phyloP scores from a whole-genome alignment of 768 basidiomycete genomes.

The Lepiota brunneoincarnata region DNA sequence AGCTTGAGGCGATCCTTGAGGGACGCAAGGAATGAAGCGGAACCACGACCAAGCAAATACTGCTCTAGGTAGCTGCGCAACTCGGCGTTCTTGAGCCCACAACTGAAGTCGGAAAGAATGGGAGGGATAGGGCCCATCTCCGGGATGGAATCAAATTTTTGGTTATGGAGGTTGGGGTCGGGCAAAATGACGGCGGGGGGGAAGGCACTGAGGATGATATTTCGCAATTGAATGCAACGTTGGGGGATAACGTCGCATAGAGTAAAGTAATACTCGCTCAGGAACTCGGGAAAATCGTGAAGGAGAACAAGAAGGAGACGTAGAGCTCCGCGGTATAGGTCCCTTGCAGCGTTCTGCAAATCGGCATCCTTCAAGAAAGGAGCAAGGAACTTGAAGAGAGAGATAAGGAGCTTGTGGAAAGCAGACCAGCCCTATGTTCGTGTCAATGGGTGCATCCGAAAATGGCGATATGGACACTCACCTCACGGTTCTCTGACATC shows the following conservation, averaged over 20 bases:
- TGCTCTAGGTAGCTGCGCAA: constrained; percentile 80
- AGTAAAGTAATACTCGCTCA: constrained; percentile 95
- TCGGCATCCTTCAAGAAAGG: constrained; percentile 87
- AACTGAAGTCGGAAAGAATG: constrained; percentile 88
- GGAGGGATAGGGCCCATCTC: constrained; percentile 94
- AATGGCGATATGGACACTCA: constrained; percentile 25
- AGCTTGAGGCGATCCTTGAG: constrained; percentile 75
- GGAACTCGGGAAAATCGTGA: constrained; percentile 98
- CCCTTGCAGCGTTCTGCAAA: constrained; percentile 75
- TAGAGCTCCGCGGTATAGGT: constrained; percentile 87
- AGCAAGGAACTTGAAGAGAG: constrained; percentile 91
- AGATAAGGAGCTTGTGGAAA: constrained; percentile 91
- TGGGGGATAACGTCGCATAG: constrained; percentile 92
- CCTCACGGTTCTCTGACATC: constrained; percentile 84
- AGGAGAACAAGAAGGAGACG: constrained; percentile 91
- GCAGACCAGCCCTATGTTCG: constrained; percentile 80
- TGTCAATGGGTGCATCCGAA: constrained; percentile 6
- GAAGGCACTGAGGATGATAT: constrained; percentile 95
- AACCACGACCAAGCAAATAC: constrained; percentile 75
- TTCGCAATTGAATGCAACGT: constrained; percentile 92
- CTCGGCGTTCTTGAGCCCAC: constrained; percentile 77
- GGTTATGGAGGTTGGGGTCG: constrained; percentile 77
- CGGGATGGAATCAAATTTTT: constrained; percentile 71
- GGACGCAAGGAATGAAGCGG: constrained; percentile 67
- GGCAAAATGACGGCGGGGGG: constrained; percentile 79